Base-by-base conservation (phyloP, 371 early-diverging fungal genomes). In the Apophysomyces elegans region DNA sequence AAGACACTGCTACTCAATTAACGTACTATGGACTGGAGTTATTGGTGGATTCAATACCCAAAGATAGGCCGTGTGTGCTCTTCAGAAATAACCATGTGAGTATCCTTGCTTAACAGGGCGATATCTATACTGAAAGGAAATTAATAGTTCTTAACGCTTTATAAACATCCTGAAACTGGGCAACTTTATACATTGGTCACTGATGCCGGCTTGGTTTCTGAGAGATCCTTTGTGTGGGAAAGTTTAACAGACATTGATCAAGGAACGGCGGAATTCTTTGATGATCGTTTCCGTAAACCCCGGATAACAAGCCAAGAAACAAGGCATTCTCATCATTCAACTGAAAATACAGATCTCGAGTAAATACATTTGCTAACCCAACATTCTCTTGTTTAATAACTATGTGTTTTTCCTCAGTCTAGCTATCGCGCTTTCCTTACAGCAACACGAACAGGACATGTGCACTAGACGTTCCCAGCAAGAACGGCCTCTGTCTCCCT, bases 51-150 rank as follows among this genome's bases (percentile, higher is more conserved):
- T 71, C 85, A 37, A 78, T 95, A 39, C 90, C 89, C 1, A 77
- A 80, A 4, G 75, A 83, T 32, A 77, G 84, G 2, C 76, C 94
- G 14, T 85, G 88, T 59, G 94, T 95, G 26, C 74, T 96, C 37
- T 97, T 97, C 84, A 81, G 97, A 47, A 96, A 96, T 75, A 97
- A 97, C 73, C 97, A 97, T 70, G 90, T 87, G 84, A 80, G 71
- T 38, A 57, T 37, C 13, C 44, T 47, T 61, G 36, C 45, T 56
- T 5, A n/a, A 59, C 37, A 37, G 16, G 11, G 4, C 9, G 32
- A 26, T 26, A 26, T 45, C 8, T 37, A 11, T 45, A 36, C 41
- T 59, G 11, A 58, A 66, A 32, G 5, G 7, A 11, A 2, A 59
- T 54, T 5, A 46, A 35, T 50, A 90, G 89, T 96, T 96, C 63